Evolutionary conservation across 2,329 filamentous ascomycete genomes (phyloP), one percentile per base, ranked within the genome.

Genomic region (Epichloe festucae): DNA sequence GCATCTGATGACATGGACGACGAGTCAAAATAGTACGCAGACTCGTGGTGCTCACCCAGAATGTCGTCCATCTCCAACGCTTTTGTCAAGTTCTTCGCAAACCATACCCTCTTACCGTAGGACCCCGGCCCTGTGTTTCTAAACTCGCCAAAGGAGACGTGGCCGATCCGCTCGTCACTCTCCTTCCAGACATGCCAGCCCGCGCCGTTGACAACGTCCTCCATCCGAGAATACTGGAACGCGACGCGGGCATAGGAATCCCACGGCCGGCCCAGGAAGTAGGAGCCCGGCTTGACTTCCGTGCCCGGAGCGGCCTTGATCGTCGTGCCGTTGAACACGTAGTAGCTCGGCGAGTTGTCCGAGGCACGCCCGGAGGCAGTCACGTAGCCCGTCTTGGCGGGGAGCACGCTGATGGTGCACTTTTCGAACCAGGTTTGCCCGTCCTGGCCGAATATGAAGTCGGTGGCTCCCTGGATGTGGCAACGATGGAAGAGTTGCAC

Each of bases 401-500:
- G 11, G 4, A 50, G 19, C 12, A 50, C 34, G 10, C 42, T 42
- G 10, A 50, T 23, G 10, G 40, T 69, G 52, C 63, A 66, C 31
- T 57, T 52, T 54, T 73, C 67, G 47, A 74, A 73, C 69, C 70
- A 74, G 1, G 65, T 67, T 15, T 62, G 56, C 3, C 66, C 63
- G 3, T 63, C 46, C 58, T 71, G 67, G 0, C 72, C 72, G 36
- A 60, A 61, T 52, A 60, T 54, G 38, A 61, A 75, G 56, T 75
- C 73, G 27, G 70, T 73, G 1, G 70, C 73, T 14, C 73, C 73
- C 49, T 70, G 64, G 42, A 75, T 71, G 51, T 70, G 63, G 51
- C 67, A 71, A 2, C 58, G 57, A 21, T 66, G 65, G 56, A 74
- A 77, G 48, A 75, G 66, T 60, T 78, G 73, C 44, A 65, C 62